A percentile compares a stretch with the other conserved stretches of the same genome.
phyloP scores from a whole-genome alignment of 768 basidiomycete genomes.

The Rhodotorula graminis region DNA sequence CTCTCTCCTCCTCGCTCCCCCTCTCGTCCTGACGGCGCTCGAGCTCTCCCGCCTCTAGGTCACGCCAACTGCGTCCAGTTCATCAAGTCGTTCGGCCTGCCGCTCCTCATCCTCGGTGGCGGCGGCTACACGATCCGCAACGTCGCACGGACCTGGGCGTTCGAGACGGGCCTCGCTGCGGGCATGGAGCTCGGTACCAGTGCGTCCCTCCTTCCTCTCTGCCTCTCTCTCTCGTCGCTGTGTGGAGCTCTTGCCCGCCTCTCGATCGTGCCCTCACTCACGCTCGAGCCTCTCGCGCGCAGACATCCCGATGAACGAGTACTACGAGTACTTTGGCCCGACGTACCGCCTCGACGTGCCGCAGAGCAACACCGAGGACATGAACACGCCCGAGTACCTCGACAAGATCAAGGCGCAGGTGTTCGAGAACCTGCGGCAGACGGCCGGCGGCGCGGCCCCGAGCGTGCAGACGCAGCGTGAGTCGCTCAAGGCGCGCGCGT shows the following conservation, averaged over 20 bases:
- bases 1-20: not conserved
- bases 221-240: too few relatives aligned
- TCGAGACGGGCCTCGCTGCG: constrained; percentile 95
- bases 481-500: constrained; percentile 25
- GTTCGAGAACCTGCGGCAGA: constrained; percentile 79
- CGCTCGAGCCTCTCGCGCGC: constrained; percentile 1
- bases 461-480: constrained; percentile 84
- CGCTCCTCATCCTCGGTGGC: constrained; percentile 87
- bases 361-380: constrained; percentile 87
- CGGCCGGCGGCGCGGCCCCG: constrained; percentile 67
- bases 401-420: constrained; percentile 88
- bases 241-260: too few relatives aligned
- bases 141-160: constrained; percentile 95
- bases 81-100: constrained; percentile 92
- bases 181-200: constrained; percentile 85
- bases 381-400: constrained; percentile 87
- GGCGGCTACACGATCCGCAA: constrained; percentile 99
- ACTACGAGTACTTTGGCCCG: constrained; percentile 98
- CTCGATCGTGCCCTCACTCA: not conserved
- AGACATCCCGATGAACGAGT: constrained; percentile 98
- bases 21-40: not conserved
- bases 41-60: constrained; percentile 52
- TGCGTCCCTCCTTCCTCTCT: constrained; percentile 48
- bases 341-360: constrained; percentile 94
- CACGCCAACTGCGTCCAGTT: constrained; percentile 97